Evolutionary conservation across 2,329 filamentous ascomycete genomes (phyloP), one percentile per base, ranked within the genome.

Genomic region (Ceratocystis lukuohia): DNA sequence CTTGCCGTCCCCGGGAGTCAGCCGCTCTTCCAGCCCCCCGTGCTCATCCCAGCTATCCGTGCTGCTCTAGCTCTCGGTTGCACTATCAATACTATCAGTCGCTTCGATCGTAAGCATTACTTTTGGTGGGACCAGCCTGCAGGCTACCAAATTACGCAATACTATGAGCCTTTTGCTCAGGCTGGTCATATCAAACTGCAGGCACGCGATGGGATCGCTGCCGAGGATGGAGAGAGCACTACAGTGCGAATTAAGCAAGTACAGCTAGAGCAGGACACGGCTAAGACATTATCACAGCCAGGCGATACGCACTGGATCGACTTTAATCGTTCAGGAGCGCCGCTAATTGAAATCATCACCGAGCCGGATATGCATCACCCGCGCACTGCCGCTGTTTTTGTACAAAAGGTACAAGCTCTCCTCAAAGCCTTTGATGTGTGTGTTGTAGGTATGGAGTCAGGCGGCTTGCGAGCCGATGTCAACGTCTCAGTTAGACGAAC

Each of bases 51-150:
- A 3, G 94, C 94, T n/a, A 74, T 99, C 17, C 86, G 94, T 68
- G 93, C 93, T 20, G 93, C 94, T 0, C 78, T 96, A 62, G 90
- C 91, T 0, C 79, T 99, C 57, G 84, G 87, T 67, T 97, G 94
- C 75, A 77, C 85, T 1, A 82, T 97, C 64, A 88, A 95, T 73
- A 79, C 77, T 1, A 81, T 84, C 71, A 96, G 91, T 75, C 84
- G 84, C 65, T 99, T 96, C 77, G 94, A 99, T 75, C 83, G 94
- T 69, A 99, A 99, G 75, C 94, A 99, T 76, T 99, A 99, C 76
- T 97, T 99, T 76, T 96, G 96, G 79, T 96, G 94, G 84, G 94
- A 99, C 75, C 94, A 99, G 75, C 94, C 94, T 0, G 84, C 90
- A 0, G 94, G 94, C 0, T 99, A 99, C 75, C 94, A 99, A 75